Conservation (phyloP, 805 yeast genomes). For the Candida sithepensis region DNA sequence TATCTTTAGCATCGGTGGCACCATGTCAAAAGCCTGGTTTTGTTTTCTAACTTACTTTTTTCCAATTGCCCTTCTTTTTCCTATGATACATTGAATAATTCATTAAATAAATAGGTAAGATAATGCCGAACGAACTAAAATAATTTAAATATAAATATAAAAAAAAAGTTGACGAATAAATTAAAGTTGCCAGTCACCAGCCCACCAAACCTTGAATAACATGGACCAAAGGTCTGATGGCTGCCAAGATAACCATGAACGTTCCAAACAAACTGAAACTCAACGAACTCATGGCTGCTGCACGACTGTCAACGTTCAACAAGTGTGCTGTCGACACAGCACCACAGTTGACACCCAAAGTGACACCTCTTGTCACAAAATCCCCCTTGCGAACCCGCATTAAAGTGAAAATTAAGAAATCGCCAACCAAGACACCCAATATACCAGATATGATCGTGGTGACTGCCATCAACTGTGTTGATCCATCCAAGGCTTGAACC, state of each 20-base stretch:
- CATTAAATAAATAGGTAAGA: background rate
- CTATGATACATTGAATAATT: background rate
- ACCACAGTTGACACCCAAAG: constrained; percentile 74
- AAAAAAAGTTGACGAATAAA: no score
- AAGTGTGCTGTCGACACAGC: constrained; percentile 82
- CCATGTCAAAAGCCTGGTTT: no score
- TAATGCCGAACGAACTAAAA: background rate
- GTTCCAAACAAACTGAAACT: constrained; percentile 73
- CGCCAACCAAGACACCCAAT: constrained; percentile 66
- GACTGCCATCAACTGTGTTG: constrained; percentile 70
- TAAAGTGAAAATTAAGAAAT: constrained; percentile 40
- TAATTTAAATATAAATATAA: background rate
- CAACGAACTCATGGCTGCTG: constrained; percentile 73
- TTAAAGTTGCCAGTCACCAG: constrained; percentile 14
- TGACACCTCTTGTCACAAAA: constrained; percentile 71
- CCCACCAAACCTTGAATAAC: constrained; percentile 47
- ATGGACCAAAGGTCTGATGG: constrained; percentile 53
- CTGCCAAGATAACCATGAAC: constrained; percentile 63
- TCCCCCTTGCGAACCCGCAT: constrained; percentile 57
- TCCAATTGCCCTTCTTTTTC: background rate
- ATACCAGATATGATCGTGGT: constrained; percentile 77
- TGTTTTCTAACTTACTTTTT: no score
- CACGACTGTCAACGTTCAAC: constrained; percentile 66
- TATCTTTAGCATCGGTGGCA: no score
- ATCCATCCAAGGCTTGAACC: constrained; percentile 62